Conservation (phyloP, 176 grass and related monocot species). For the Musa itinerans region DNA sequence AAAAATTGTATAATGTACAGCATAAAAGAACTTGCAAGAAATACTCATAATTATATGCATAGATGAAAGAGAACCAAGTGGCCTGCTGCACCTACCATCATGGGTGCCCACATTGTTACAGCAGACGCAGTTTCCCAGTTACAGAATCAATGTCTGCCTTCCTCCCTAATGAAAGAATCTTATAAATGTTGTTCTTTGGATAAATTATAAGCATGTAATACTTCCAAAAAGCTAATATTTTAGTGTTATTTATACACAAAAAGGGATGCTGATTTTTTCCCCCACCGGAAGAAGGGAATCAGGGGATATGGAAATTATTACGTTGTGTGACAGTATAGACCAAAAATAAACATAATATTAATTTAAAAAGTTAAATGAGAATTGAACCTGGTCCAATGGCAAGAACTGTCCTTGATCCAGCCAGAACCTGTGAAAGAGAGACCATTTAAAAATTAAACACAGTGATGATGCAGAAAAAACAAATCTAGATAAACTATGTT, state of each 20-base stretch:
- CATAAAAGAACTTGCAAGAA: too few relatives aligned
- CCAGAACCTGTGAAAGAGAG: conserved; percentile 41
- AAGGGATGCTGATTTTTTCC: neutral
- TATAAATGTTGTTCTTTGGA: neutral
- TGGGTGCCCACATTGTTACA: neutral
- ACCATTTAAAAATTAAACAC: neutral
- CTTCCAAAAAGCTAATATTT: neutral
- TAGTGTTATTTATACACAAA: neutral
- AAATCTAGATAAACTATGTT: neutral
- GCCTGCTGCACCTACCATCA: neutral
- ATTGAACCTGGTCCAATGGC: conserved; percentile 85
- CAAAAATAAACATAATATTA: too few relatives aligned
- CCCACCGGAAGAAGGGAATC: neutral
- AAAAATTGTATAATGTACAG: too few relatives aligned
- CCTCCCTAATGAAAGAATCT: neutral
- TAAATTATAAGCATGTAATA: neutral
- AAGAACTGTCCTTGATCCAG: conserved; percentile 93
- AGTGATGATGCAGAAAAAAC: neutral
- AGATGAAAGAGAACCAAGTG: neutral
- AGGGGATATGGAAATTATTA: too few relatives aligned
- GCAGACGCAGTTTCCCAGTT: conserved; percentile 12
- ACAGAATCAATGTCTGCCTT: conserved; percentile 19
- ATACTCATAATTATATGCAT: neutral
- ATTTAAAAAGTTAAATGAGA: neutral
- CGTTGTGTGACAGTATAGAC: too few relatives aligned